phyloP scores from a whole-genome alignment of 257 asterid genomes.

The Handroanthus guayacan region DNA sequence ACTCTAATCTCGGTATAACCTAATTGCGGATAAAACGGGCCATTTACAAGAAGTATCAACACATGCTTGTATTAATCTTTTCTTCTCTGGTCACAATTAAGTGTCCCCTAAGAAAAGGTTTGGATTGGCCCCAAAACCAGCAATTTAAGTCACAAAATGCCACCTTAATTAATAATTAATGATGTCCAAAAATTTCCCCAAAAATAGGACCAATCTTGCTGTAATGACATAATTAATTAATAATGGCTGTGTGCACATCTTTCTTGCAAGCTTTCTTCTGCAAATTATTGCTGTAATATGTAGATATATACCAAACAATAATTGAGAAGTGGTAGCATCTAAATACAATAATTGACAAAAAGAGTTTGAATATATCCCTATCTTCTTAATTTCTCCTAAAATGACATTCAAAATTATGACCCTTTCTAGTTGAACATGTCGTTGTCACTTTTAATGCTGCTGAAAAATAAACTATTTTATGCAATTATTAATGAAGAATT shows the following conservation, averaged over 20 bases:
- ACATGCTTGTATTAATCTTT: neutral
- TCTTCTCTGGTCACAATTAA: constrained; percentile 19
- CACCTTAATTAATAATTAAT: constrained; percentile 6
- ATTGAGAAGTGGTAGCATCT: neutral
- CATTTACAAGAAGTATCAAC: neutral
- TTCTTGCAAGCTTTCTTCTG: neutral
- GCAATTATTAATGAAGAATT: no score
- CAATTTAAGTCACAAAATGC: constrained; percentile 5
- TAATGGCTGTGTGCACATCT: constrained; percentile 33
- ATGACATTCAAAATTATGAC: neutral
- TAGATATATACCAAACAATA: neutral
- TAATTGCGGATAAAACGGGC: neutral
- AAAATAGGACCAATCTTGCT: constrained; percentile 24
- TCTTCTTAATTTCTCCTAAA: constrained; percentile 4
- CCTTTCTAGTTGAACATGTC: neutral
- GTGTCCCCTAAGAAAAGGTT: constrained; percentile 37
- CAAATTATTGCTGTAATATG: neutral
- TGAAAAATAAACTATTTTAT: no score
- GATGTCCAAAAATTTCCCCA: neutral
- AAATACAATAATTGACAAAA: constrained; percentile 20
- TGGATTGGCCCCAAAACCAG: constrained; percentile 6
- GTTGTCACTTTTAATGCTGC: neutral
- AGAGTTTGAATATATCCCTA: neutral
- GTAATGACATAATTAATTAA: constrained; percentile 30
- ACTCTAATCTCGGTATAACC: neutral